These are phyloP conservation scores for Tagetes patula DNA, from an alignment of 129 eudicot species.

Conservation along the genomic window DNA sequence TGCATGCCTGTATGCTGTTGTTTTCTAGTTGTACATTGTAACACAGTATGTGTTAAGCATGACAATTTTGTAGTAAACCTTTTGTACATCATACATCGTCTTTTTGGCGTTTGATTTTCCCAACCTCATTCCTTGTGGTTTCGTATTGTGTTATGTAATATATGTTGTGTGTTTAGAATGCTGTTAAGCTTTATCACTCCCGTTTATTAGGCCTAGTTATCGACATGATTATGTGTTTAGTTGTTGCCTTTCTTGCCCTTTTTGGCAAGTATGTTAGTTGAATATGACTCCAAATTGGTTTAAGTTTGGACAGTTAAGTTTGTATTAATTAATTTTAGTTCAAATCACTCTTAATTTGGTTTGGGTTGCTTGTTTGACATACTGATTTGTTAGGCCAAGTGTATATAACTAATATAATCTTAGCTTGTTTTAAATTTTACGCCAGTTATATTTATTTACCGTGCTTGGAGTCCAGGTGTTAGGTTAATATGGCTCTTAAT, in stretches of 20 bases:
- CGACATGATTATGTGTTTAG: neutral
- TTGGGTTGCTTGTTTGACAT: too few relatives aligned
- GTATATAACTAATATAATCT: too few relatives aligned
- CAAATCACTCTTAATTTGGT: too few relatives aligned
- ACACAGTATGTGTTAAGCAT: constrained; percentile 3
- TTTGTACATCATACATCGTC: constrained; percentile 2
- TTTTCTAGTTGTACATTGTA: constrained; percentile 30
- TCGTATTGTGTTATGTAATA: neutral
- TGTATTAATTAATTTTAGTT: too few relatives aligned
- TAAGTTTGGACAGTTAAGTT: too few relatives aligned
- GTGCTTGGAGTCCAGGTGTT: too few relatives aligned
- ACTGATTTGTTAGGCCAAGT: too few relatives aligned
- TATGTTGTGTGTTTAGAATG: neutral
- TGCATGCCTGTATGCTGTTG: constrained; percentile 29
- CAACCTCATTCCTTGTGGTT: neutral
- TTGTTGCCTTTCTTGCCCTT: neutral
- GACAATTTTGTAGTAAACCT: constrained; percentile 19
- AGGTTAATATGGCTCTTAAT: too few relatives aligned
- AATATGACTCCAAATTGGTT: neutral
- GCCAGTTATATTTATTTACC: too few relatives aligned
- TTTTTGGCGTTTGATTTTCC: constrained; percentile 1
- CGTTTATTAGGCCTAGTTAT: neutral
- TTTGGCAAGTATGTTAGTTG: neutral
- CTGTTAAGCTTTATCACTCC: neutral
- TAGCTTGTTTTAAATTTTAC: too few relatives aligned